phyloP scores from a whole-genome alignment of 1,139 yeast species.

The Suhomyces panamericanus region DNA sequence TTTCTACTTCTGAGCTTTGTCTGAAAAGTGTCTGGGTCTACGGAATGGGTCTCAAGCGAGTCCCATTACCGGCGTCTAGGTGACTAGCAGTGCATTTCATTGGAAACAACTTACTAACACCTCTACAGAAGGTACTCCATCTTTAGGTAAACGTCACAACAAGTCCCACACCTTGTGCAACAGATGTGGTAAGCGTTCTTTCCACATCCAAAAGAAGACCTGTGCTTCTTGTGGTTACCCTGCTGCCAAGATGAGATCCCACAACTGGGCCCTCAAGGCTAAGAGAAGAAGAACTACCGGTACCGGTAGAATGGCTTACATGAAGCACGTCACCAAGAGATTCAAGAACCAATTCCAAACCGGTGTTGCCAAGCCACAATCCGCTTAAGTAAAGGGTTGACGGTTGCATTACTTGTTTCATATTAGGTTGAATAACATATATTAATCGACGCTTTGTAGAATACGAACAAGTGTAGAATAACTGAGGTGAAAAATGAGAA shows the following conservation, averaged over 20 bases:
- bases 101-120: constrained; percentile 15
- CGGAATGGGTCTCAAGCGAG: no score
- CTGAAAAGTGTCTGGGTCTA: no score
- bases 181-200: constrained; percentile 99
- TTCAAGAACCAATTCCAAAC: constrained; percentile 99
- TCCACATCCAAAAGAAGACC: constrained; percentile 99
- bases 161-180: constrained; percentile 99
- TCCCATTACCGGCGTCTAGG: no score
- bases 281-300: constrained; percentile 99
- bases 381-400: constrained; percentile 32
- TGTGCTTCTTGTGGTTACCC: constrained; percentile 99
- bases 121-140: constrained; percentile 96
- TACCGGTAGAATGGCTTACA: constrained; percentile 99
- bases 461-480: constrained; percentile 9
- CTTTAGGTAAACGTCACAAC: constrained; percentile 99
- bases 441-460: constrained; percentile 8
- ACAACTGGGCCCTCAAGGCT: constrained; percentile 99
- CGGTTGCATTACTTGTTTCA: constrained; percentile 14
- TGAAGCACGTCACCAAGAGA: constrained; percentile 95
- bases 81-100: neutral
- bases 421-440: constrained; percentile 14
- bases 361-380: constrained; percentile 66
- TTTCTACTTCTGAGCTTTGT: no score
- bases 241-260: constrained; percentile 97
- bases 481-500: no score